These are phyloP conservation scores for Suillus bovinus DNA, from an alignment of 768 basidiomycete genomes.

Conservation along the genomic window DNA sequence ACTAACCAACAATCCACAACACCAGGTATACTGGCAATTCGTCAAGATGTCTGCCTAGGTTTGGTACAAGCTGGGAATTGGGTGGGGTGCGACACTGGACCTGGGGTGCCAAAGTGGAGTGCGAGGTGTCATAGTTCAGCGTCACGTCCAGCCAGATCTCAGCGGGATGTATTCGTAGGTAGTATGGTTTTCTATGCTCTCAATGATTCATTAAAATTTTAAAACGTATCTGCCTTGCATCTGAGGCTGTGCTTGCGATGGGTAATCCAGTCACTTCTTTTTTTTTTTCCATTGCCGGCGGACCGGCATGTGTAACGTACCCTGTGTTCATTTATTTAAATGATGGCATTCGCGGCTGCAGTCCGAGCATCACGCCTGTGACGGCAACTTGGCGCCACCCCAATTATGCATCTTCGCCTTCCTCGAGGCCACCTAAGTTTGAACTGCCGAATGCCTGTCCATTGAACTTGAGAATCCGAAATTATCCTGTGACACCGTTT, in stretches of 20 bases:
- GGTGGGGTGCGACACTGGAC: background rate
- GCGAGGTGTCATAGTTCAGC: background rate
- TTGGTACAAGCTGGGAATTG: background rate
- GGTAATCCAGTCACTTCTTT: background rate
- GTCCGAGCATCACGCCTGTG: background rate
- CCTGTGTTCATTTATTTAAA: background rate
- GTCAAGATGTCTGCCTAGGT: background rate
- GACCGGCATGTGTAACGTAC: too few species aligned
- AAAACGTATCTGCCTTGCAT: background rate
- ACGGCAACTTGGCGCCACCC: background rate
- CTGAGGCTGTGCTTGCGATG: background rate
- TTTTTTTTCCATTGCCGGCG: too few species aligned
- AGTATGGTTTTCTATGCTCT: background rate
- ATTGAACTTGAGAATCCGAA: background rate
- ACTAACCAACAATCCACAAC: slow-evolving; percentile 1
- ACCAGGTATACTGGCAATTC: slow-evolving; percentile 1
- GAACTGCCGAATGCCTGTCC: background rate
- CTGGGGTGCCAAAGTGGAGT: background rate
- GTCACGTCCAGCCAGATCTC: slow-evolving; percentile 4
- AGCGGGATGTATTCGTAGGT: background rate
- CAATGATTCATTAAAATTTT: background rate
- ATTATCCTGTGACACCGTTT: background rate
- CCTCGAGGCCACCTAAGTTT: background rate
- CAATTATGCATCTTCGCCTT: slow-evolving; percentile 1
- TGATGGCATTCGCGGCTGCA: background rate